Base-by-base conservation (phyloP, 164 flowering plant species). In the Amborella trichopoda region DNA sequence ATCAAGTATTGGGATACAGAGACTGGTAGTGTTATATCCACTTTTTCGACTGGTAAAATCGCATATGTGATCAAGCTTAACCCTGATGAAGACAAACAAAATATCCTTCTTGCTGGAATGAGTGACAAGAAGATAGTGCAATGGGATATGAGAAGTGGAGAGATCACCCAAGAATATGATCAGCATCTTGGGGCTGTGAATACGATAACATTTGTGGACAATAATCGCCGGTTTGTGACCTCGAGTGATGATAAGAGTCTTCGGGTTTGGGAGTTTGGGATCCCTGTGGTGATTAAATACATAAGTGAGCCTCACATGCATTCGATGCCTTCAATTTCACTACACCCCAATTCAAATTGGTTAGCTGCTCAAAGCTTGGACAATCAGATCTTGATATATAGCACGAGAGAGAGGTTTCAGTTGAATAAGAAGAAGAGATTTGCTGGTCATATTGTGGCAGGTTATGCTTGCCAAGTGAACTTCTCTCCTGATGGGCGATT, bases 221-320 rank as follows among this genome's bases (percentile, higher is more conserved):
- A 88, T 40, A 93, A 93, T 39, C 53, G 99, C 63, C 74, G 96
- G 39, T 93, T 93, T 68, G 99, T 88, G 24, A 84, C 99, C 23
- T 88, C 96, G 0, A 88, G 96, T 60, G 99, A 88, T 62, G 99
- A 93, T 53, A 88, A 88, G 53, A 78, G 89, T 1, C 91, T 93
- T 24, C 85, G 99, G 16, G 91, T 88, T 1, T 93, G 96, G 99
- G 99, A 91, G 51, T 88, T 70, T 53, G 95, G 99, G 25, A 93
- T 93, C 40, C 99, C 99, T 24, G 97, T 93, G 34, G 99, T 93
- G 44, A 93, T 88, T 3, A 93, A 88, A 77, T 93, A 93, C 53
- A 93, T 93, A 20, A 85, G 99, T 52, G 97, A 88, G 58, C 99
- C 99, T 46, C 99, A 93, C 44, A 93, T 93, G 99, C 99, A 93